Conservation (phyloP, 2,329 filamentous ascomycete genomes). For the Ceratocystis papillata region DNA sequence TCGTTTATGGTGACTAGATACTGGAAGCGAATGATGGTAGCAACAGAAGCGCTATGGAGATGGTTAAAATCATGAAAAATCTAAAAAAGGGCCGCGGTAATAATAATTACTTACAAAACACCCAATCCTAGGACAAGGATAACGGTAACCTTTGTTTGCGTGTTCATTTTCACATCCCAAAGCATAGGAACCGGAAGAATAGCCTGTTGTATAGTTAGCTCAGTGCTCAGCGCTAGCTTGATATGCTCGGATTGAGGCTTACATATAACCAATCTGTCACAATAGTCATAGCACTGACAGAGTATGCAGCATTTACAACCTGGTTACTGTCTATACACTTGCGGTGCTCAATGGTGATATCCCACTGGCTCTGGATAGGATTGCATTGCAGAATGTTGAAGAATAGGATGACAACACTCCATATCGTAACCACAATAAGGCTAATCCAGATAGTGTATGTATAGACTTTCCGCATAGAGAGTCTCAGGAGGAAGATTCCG, state of each 20-base stretch:
- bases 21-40: slow-evolving; percentile 43
- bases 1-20: slow-evolving; percentile 39
- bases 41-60: slow-evolving; percentile 39
- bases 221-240: not conserved
- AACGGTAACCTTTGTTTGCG: slow-evolving; percentile 43
- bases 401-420: slow-evolving; percentile 40
- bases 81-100: not conserved
- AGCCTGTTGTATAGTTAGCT: slow-evolving; percentile 31
- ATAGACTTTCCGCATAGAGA: slow-evolving; percentile 39
- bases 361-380: slow-evolving; percentile 44
- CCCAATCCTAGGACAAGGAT: slow-evolving; percentile 41
- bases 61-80: not conserved
- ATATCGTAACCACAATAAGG: slow-evolving; percentile 38
- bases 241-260: slow-evolving; percentile 25
- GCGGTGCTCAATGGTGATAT: slow-evolving; percentile 37
- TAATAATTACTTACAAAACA: slow-evolving; percentile 36
- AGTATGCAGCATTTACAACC: slow-evolving; percentile 41
- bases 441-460: slow-evolving; percentile 39
- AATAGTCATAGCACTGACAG: slow-evolving; percentile 43
- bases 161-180: slow-evolving; percentile 45
- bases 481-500: slow-evolving; percentile 41
- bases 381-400: slow-evolving; percentile 44
- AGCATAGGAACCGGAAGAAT: slow-evolving; percentile 45
- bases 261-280: slow-evolving; percentile 46
- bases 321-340: slow-evolving; percentile 37